Base-by-base conservation (phyloP, 2,329 filamentous ascomycete species). In the Pseudogymnoascus sp. region DNA sequence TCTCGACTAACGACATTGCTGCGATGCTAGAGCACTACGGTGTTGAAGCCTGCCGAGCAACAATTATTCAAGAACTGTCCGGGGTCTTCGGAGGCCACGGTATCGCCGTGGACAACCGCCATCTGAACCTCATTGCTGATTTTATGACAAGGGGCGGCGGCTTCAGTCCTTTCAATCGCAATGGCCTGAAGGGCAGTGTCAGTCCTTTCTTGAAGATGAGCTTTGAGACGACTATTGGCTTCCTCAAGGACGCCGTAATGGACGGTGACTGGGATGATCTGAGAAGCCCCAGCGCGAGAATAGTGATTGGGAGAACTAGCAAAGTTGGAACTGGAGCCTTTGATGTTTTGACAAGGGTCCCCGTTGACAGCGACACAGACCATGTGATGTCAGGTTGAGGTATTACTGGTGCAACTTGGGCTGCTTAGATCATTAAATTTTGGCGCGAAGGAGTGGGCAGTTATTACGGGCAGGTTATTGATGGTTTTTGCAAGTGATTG, bases 191-290 rank as follows among this genome's bases (percentile, higher is more conserved):
- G 72, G 87, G 90, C 67, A 93, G 91, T 71, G 88, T 93, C 28
- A 93, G 88, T 68, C 92, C 95, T 0, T 93, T 99, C 69, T 93
- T 95, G 77, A 97, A 97, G 83, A 97, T 97, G 93, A 96, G 91
- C 75, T 99, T 97, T 78, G 95, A 99, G 83, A 99, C 95, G 3
- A 99, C 95, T 2, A 84, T 97, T 40, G 88, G 89, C 0, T 97
- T 97, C 80, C 81, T 99, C 71, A 93, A 90, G 75, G 95, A 97
- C 72, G 93, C 95, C 1, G 88, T 97, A 25, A 79, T 96, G 63
- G 91, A 96, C 71, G 88, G 90, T 59, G 95, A 97, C 75, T 91
- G 86, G 82, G 95, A 99, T 75, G 89, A 95, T 70, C 79, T 99
- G 65, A 86, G 83, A 64, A 92, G 89, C 64, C 95, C 96, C 0